Conservation (phyloP, 2,329 filamentous ascomycete species). For the Ophiostoma perfectum region DNA sequence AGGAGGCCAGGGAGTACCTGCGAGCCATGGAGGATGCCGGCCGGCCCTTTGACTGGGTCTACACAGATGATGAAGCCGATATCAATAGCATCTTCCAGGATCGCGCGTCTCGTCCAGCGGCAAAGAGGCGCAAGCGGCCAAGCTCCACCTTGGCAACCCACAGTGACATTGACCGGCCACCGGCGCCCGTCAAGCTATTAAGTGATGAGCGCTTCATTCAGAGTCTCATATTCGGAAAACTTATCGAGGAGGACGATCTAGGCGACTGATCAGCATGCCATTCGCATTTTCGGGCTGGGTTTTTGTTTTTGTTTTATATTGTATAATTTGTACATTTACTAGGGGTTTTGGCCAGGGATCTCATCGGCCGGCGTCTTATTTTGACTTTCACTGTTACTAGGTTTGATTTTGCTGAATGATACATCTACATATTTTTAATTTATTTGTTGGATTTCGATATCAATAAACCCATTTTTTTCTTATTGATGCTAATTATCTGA, state of each 20-base stretch:
- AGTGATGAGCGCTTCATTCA: conserved; percentile 86
- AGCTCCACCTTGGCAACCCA: conserved; percentile 25
- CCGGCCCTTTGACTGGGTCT: conserved; percentile 67
- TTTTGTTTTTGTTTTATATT: neutral
- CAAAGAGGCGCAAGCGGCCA: conserved; percentile 42
- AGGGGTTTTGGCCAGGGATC: neutral
- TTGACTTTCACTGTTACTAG: neutral
- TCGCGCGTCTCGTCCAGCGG: conserved; percentile 15
- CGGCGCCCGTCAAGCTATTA: conserved; percentile 54
- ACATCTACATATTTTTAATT: conserved; percentile 14
- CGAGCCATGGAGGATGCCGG: conserved; percentile 44
- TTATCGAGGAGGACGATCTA: conserved; percentile 60
- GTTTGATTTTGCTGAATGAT: neutral
- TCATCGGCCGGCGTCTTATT: neutral
- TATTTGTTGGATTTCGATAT: neutral
- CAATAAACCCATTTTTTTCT: neutral
- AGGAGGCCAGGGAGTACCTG: conserved; percentile 58
- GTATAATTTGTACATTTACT: neutral
- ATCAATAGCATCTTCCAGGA: conserved; percentile 23
- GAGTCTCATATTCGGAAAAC: conserved; percentile 77
- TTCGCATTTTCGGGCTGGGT: neutral
- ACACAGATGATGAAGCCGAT: conserved; percentile 60
- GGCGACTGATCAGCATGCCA: conserved; percentile 14
- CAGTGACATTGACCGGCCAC: conserved; percentile 32
- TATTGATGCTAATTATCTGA: no score